A percentile compares a stretch with the other conserved stretches of the same genome.
Evolutionary conservation across 306 rosid species (phyloP).

Genomic region (Pachyrhizus erosus): DNA sequence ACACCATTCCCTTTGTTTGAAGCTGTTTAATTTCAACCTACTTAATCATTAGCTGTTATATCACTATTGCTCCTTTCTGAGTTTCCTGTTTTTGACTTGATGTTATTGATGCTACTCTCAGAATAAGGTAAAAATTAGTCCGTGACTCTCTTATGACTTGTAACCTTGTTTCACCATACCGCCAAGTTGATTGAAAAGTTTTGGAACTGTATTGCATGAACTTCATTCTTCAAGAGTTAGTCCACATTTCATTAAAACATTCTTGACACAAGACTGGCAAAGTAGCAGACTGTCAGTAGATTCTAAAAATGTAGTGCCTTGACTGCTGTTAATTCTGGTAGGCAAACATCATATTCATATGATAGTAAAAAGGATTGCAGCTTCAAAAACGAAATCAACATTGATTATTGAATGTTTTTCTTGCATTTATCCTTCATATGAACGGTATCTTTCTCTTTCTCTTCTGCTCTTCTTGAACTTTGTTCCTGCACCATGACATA

Average conservation of each 20-base stretch:
- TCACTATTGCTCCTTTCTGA: background rate
- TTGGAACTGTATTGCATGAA: background rate
- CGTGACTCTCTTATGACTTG: background rate
- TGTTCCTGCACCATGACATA: background rate
- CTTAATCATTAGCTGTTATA: background rate
- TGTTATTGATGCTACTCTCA: background rate
- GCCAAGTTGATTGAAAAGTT: background rate
- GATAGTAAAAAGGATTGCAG: background rate
- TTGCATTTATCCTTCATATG: background rate
- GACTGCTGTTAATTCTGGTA: background rate
- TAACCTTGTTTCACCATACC: background rate
- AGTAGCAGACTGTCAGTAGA: background rate
- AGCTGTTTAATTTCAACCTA: background rate
- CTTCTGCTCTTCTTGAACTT: background rate
- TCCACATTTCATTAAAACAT: background rate
- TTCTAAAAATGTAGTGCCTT: background rate
- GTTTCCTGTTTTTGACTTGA: conserved; percentile 12
- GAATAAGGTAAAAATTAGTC: background rate
- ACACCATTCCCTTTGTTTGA: background rate
- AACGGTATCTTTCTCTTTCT: background rate
- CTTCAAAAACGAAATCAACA: background rate
- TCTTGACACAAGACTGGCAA: background rate
- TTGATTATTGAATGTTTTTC: background rate
- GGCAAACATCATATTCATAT: background rate
- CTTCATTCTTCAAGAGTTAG: conserved; percentile 1